These are phyloP conservation scores for Pichia sp. DNA, from an alignment of 1,139 yeast species.

Conservation along the genomic window DNA sequence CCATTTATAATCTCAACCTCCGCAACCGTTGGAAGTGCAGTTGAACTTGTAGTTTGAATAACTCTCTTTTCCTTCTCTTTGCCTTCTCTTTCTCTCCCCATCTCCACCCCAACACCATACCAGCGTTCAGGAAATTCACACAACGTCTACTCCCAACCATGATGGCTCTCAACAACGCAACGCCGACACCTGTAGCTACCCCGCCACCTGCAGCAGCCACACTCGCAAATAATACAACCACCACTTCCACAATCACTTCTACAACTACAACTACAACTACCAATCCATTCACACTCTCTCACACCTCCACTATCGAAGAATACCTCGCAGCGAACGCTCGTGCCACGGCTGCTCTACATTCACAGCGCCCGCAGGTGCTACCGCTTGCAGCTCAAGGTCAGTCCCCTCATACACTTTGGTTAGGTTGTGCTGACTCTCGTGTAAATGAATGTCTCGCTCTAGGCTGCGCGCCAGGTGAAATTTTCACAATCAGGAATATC, in stretches of 20 bases:
- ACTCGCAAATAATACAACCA: neutral
- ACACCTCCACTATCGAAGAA: constrained; percentile 54
- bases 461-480: constrained; percentile 85
- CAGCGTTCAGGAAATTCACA: constrained; percentile 7
- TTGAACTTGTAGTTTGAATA: neutral
- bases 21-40: neutral
- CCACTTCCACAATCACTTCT: neutral
- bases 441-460: constrained; percentile 52
- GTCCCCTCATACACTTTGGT: constrained; percentile 89
- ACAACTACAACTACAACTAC: neutral
- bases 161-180: constrained; percentile 8
- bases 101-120: constrained; percentile 4
- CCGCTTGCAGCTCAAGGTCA: constrained; percentile 77
- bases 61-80: neutral
- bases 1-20: too few relatives aligned
- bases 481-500: constrained; percentile 87
- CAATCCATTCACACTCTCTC: constrained; percentile 50
- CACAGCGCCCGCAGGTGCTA: constrained; percentile 58
- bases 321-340: constrained; percentile 59
- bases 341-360: constrained; percentile 57
- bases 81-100: too few relatives aligned
- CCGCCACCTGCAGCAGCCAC: neutral
- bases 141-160: constrained; percentile 4
- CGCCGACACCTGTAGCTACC: neutral
- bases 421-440: constrained; percentile 93